Evolutionary conservation across 1,139 yeast species (phyloP), one percentile per base, ranked within the genome.

Genomic region (Spathaspora sp.): DNA sequence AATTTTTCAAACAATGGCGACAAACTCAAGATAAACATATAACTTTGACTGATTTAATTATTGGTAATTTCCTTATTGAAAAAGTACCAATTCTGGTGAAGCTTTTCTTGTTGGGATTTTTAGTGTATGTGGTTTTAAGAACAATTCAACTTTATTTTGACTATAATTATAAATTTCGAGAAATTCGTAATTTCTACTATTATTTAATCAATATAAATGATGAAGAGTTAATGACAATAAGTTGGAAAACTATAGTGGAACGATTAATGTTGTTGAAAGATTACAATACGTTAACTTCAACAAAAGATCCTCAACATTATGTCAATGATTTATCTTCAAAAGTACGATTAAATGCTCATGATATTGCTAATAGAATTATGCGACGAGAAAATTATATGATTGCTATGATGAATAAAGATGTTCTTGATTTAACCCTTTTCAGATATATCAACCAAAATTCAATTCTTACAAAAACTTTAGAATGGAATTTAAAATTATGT

Each of bases 341-440:
- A 56, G 81, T 84, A 42, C 72, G 91, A 51, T 74, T 93, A 46
- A 93, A 89, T 60, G 96, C 98, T 2, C 97, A 90, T 63, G 95
- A 86, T 58, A 89, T 93, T 47, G 98, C 98, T 11, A 95, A 93
- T 62, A 74, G 99, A 51, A 88, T 93, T 48, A 91, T 93, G 99
- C 75, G 99, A 47, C 86, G 85, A 54, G 99, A 95, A 54, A 93
- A 93, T 61, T 93, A 91, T 61, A 77, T 89, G 72, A 89, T 93
- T 59, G 97, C 97, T 0, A 69, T 93, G 58, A 82, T 89, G 56
- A 91, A 90, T 66, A 88, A 84, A 55, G 83, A 88, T 51, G 70
- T 91, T 0, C 66, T 93, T 38, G 86, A 88, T 56, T 38, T 42
- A 20, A 25, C 40, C 2, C 68, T 89, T 29, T 74, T 85, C 0